A percentile compares a stretch with the other conserved stretches of the same genome.
Conservation (phyloP, 306 rosid genomes). For the Cicer arietinum region DNA sequence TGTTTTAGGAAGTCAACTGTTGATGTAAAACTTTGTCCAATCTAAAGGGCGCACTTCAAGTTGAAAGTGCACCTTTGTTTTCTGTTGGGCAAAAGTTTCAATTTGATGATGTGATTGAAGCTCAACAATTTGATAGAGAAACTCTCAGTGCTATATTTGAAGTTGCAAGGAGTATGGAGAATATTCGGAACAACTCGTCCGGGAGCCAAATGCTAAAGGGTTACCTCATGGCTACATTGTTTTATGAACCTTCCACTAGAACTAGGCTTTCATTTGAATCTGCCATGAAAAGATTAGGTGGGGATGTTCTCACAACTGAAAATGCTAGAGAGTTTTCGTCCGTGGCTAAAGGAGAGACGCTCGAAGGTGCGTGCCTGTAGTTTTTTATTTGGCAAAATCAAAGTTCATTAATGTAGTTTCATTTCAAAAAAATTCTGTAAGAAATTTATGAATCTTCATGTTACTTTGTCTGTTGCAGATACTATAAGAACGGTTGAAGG, state of each 20-base stretch:
- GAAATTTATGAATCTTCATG: constrained; percentile 25
- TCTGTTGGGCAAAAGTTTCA: constrained; percentile 66
- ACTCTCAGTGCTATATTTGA: constrained; percentile 70
- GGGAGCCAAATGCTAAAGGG: constrained; percentile 86
- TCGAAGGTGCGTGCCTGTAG: constrained; percentile 60
- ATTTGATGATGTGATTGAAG: constrained; percentile 83
- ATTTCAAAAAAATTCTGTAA: constrained; percentile 3
- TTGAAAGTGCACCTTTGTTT: constrained; percentile 56
- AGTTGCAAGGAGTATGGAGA: constrained; percentile 85
- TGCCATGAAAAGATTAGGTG: constrained; percentile 97
- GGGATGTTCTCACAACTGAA: constrained; percentile 94
- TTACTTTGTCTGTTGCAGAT: constrained; percentile 61
- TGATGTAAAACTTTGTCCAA: background rate
- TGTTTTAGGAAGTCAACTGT: no score
- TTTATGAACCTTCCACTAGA: constrained; percentile 95
- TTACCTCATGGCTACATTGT: constrained; percentile 93
- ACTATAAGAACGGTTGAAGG: constrained; percentile 89
- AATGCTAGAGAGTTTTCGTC: constrained; percentile 95
- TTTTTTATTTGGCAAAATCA: background rate
- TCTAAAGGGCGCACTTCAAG: constrained; percentile 42
- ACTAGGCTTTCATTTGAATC: constrained; percentile 97
- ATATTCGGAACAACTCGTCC: constrained; percentile 62
- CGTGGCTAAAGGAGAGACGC: constrained; percentile 95
- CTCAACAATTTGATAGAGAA: constrained; percentile 84
- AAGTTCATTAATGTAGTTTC: constrained; percentile 3